These are phyloP conservation scores for Blastocladiella emersonii DNA, from an alignment of 371 early-diverging fungal species.

Conservation along the genomic window DNA sequence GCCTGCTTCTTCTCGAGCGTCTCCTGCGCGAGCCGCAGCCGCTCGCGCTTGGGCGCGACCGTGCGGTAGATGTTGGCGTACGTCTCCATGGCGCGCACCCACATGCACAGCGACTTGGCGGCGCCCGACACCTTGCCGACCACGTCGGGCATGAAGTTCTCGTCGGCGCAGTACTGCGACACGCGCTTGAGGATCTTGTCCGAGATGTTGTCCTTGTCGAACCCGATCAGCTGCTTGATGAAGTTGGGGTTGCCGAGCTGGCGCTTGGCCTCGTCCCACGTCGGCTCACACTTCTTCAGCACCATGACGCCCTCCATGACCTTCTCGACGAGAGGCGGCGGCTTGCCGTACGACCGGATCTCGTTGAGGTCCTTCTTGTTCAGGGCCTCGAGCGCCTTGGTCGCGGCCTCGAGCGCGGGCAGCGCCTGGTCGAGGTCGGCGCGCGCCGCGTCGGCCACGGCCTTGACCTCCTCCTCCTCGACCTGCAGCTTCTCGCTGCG, in stretches of 20 bases:
- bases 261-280: slow-evolving; percentile 45
- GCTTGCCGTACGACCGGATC: slow-evolving; percentile 35
- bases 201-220: slow-evolving; percentile 41
- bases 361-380: slow-evolving; percentile 42
- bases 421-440: slow-evolving; percentile 39
- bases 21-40: slow-evolving; percentile 32
- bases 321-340: slow-evolving; percentile 39
- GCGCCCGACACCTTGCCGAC: slow-evolving; percentile 40
- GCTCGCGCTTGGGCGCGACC: slow-evolving; percentile 41
- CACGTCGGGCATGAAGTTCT: slow-evolving; percentile 37
- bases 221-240: slow-evolving; percentile 37
- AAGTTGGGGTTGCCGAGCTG: slow-evolving; percentile 45
- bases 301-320: slow-evolving; percentile 48
- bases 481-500: slow-evolving; percentile 35
- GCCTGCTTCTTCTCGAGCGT: slow-evolving; percentile 39
- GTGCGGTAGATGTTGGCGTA: slow-evolving; percentile 37
- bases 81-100: slow-evolving; percentile 41
- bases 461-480: slow-evolving; percentile 40
- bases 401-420: slow-evolving; percentile 36
- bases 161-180: slow-evolving; percentile 35
- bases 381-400: slow-evolving; percentile 36
- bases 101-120: slow-evolving; percentile 40
- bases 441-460: slow-evolving; percentile 36
- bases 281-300: slow-evolving; percentile 38
- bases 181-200: slow-evolving; percentile 39